These are phyloP conservation scores for Gypsophila paniculata DNA, from an alignment of 179 eudicot genomes.

Conservation along the genomic window DNA sequence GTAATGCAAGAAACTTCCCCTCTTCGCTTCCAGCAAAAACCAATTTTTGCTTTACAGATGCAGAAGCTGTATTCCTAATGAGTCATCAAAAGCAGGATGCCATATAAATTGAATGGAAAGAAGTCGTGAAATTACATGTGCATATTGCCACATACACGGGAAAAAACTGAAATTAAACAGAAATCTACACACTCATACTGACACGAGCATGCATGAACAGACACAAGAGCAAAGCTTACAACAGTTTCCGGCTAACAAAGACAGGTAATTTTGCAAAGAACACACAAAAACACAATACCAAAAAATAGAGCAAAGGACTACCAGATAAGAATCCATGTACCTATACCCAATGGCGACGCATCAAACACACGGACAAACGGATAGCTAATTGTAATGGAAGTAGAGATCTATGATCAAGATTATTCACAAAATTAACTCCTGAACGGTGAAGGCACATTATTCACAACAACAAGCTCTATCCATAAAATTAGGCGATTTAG, in stretches of 20 bases:
- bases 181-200: not conserved
- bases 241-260: not conserved
- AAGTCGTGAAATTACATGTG: not conserved
- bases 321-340: not conserved
- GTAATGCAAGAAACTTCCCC: slow-evolving; percentile 89
- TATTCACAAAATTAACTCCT: not conserved
- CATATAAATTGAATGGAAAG: not conserved
- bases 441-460: not conserved
- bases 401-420: not conserved
- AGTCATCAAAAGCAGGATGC: slow-evolving; percentile 3
- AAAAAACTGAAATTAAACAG: not conserved
- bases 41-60: slow-evolving; percentile 70
- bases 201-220: not conserved
- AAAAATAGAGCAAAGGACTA: not conserved
- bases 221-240: not conserved
- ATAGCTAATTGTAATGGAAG: not conserved
- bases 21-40: slow-evolving; percentile 88
- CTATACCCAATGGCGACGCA: not conserved
- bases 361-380: not conserved
- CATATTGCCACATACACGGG: not conserved
- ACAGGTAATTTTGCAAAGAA: not conserved
- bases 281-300: not conserved
- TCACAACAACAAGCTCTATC: not conserved
- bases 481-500: not conserved
- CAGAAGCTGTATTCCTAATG: slow-evolving; percentile 85